Conservation (phyloP, 345 rosid genomes). For the Gossypium longicalyx region DNA sequence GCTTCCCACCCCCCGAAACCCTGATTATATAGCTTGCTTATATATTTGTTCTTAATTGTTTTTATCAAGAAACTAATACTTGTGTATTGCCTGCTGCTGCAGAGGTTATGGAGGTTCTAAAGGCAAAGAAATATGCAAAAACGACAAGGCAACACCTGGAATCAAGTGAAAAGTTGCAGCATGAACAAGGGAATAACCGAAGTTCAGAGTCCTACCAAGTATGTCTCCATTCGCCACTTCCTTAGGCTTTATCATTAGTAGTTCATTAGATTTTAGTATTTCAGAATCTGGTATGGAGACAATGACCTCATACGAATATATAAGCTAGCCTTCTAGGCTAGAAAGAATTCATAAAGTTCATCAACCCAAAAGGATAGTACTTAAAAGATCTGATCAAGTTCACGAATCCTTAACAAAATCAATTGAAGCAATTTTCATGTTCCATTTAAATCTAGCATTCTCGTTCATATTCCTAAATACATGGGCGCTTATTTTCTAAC, state of each 20-base stretch:
- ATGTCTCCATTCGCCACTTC: background rate
- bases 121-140: constrained; percentile 76
- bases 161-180: constrained; percentile 33
- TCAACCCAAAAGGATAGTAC: background rate
- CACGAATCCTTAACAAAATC: background rate
- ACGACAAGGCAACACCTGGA: constrained; percentile 51
- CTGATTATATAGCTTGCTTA: background rate
- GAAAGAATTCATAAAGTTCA: background rate
- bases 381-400: background rate
- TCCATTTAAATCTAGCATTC: background rate
- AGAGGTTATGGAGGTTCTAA: constrained; percentile 88
- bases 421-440: background rate
- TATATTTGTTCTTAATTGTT: background rate
- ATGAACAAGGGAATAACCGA: constrained; percentile 22
- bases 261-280: background rate
- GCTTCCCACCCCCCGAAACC: background rate
- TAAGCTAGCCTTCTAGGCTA: background rate
- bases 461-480: background rate
- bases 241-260: background rate
- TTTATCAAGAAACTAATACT: background rate
- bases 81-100: constrained; percentile 1
- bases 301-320: background rate
- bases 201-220: constrained; percentile 31
- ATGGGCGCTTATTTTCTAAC: background rate
- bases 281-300: background rate